Percentiles rank a stretch among this genome's conserved stretches.
Conservation (phyloP, 345 rosid genomes). For the Isatis tinctoria region DNA sequence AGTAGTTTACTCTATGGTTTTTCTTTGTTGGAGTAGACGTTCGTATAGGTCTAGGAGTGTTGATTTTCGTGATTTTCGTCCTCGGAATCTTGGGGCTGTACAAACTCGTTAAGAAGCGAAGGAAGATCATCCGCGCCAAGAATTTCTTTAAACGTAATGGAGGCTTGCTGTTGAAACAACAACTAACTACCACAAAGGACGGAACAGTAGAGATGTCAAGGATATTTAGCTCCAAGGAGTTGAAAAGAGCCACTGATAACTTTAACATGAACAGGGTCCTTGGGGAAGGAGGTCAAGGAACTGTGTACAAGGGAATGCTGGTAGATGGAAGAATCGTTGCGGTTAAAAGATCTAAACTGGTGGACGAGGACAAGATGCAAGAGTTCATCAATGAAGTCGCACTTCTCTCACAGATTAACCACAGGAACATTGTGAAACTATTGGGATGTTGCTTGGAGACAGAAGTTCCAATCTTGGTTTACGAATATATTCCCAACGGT, state of each 20-base stretch:
- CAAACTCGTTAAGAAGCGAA: neutral
- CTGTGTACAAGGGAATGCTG: slow-evolving; percentile 29
- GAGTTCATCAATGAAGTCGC: slow-evolving; percentile 18
- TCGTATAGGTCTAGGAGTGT: slow-evolving; percentile 6
- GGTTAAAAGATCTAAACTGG: slow-evolving; percentile 18
- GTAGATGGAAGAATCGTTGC: slow-evolving; percentile 10
- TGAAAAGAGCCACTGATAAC: slow-evolving; percentile 23
- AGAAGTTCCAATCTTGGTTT: slow-evolving; percentile 25
- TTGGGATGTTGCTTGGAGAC: slow-evolving; percentile 26
- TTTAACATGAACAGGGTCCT: slow-evolving; percentile 2
- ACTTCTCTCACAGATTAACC: slow-evolving; percentile 25
- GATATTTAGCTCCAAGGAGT: slow-evolving; percentile 9
- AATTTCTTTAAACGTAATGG: slow-evolving; percentile 27
- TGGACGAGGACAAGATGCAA: slow-evolving; percentile 14
- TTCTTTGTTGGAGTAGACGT: neutral
- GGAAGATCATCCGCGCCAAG: neutral
- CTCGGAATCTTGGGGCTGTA: neutral
- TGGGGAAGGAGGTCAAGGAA: slow-evolving; percentile 31
- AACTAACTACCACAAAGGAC: neutral
- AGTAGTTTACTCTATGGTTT: neutral
- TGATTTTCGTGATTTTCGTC: slow-evolving; percentile 16
- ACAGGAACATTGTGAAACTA: slow-evolving; percentile 23
- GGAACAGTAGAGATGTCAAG: slow-evolving; percentile 1
- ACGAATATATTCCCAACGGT: slow-evolving; percentile 27
- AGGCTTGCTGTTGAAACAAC: slow-evolving; percentile 17